Base-by-base conservation (phyloP, 2,329 filamentous ascomycete genomes). In the Colletotrichum gloeosporioides region DNA sequence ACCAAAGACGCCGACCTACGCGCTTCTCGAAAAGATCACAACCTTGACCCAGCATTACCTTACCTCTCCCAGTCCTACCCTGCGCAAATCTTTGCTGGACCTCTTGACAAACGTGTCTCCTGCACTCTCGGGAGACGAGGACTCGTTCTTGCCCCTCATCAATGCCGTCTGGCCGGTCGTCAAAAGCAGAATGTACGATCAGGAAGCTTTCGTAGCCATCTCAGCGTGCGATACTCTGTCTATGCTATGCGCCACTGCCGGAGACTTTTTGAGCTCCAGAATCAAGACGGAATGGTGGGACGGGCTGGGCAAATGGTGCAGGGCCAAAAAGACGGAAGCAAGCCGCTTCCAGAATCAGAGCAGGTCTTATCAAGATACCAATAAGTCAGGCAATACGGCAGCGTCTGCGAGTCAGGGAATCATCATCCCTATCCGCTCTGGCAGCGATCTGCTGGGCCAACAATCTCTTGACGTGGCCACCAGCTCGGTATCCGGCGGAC, bases 81-180 rank as follows among this genome's bases (percentile, higher is more conserved):
- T 99, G 10, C 93, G 96, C 55, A 92, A 92, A 34, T 95, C 94
- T 1, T 89, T 99, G 5, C 91, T 99, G 12, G 90, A 92, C 18
- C 91, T 99, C 8, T 90, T 99, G 15, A 87, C 90, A 31, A 95
- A 93, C 1, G 93, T 95, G 4, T 90, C 94, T 6, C 91, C 93
- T 1, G 90, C 94, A 1, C 90, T 99, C 4, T 91, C 94, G 0
- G 89, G 88, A 5, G 93, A 98, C 79, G 94, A 98, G 82, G 93
- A 96, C 77, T 92, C 92, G 0, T 98, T 98, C 82, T 86, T 99
- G 3, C 97, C 97, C 0, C 89, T 99, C 0, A 92, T 99, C 79
- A 97, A 99, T 84, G 93, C 94, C 4, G 88, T 99, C 9, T 99
- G 96, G 96, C 96, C 96, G 0, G 93, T 98, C 8, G 87, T 98